Base-by-base conservation (phyloP, 2,329 filamentous ascomycete genomes). In the Emmonsiellopsis sp. region DNA sequence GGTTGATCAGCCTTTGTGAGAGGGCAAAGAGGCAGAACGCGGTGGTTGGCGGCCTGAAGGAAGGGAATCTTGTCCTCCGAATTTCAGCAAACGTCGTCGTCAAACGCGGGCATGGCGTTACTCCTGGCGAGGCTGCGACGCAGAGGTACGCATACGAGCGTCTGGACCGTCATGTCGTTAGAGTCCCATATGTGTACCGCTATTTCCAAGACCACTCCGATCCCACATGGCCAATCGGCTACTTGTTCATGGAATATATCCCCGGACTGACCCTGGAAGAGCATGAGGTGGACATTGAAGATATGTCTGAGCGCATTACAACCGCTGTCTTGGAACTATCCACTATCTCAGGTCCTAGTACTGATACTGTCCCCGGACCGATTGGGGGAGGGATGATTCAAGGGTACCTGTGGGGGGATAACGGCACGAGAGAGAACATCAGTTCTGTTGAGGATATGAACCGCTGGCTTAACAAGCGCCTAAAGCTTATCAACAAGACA, bases 171-270 rank as follows among this genome's bases (percentile, higher is more conserved):
- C 45, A 47, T 33, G 53, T 62, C 36, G 57, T 63, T 51, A 56
- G 57, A 13, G 54, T 64, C 36, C 60, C 60, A 17, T 44, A 21
- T 10, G 53, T 63, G 32, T 57, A 60, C 49, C 59, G 58, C 42
- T 63, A 57, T 37, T 54, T 64, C 32, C 42, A 56, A 27, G 45
- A 59, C 14, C 32, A 42, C 8, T 50, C 32, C 14, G 52, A 48
- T 33, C 50, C 36, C n/a, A 33, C 45, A 14, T 52, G 33, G 36
- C 44, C 52, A 31, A 52, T 33, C 47, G 60, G 60, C n/a, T 65
- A 57, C 31, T 51, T 64, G 3, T 63, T 63, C 43, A 64, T 62
- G 58, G 58, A 63, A 36, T 63, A 63, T 45, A 51, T 63, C 37
- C 53, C 55, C 4, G 57, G 61, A 0, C 54, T 52, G 54, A 58